Base-by-base conservation (phyloP, 192 early-diverging fungal species). In the Funneliformis geosporum region DNA sequence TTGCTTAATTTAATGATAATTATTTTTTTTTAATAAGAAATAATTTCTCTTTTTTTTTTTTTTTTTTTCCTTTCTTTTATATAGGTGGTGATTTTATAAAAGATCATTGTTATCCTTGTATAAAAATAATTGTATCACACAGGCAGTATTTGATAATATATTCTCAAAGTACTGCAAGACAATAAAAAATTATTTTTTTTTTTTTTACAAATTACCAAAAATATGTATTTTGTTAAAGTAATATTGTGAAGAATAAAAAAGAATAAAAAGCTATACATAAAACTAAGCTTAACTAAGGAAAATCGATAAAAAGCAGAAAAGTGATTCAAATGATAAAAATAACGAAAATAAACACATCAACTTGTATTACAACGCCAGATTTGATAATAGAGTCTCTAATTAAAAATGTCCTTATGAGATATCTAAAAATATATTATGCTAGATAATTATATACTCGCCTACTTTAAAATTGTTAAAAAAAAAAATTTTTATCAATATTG, bases 371-470 rank as follows among this genome's bases (percentile, higher is more conserved):
- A 6, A 21, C 50, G 50, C 16, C 18, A 50, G 14, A 50, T 50
- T 50, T 50, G 16, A 55, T 55, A 55, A 55, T 44, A 44, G 9
- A 21, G 21, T 21, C 6, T 18, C 50, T 40, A 75, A 7, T 42
- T 23, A 62, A 76, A n/a, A 76, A 76, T 44, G 75, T 76, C 75
- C 75, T 39, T 76, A 55, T 23, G 16, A 21, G 42, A 64, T 40
- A 33, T 33, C 33, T 38, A 39, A 39, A 25, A 33, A 5, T 18
- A 64, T 60, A n/a, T 70, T 70, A 79, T 59, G 77, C 77, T 16
- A 79, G 50, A 60, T 79, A 79, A 70, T 79, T 79, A 70, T 79
- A 79, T 9, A 79, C 66, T 0, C 77, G 77, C 47, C 77, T 79
- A 38, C 18, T 12, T 27, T 62, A 2, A 60, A 21, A 33, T 33